Evolutionary conservation across 768 basidiomycete genomes (phyloP).

Genomic region (Boletus pseudo-olivaceus): DNA sequence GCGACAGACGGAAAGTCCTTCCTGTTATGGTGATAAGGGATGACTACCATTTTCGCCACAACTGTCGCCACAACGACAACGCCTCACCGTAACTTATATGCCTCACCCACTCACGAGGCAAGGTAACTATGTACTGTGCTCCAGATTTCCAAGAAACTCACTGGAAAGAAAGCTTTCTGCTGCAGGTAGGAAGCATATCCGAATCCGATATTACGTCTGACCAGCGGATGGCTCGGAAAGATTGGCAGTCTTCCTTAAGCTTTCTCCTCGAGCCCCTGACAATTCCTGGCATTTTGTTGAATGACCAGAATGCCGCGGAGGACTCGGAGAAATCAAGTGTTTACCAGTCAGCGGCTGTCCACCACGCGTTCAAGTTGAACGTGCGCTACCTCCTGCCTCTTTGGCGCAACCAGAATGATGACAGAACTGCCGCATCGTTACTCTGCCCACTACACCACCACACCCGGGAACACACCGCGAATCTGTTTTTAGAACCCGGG

Average conservation of each 20-base stretch:
- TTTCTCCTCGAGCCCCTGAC: neutral
- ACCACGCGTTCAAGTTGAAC: neutral
- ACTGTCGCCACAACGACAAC: no score
- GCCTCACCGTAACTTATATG: no score
- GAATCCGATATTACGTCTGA: neutral
- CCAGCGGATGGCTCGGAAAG: neutral
- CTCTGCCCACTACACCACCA: no score
- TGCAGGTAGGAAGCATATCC: no score
- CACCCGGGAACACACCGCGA: no score
- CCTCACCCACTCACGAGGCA: no score
- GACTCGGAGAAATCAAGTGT: neutral
- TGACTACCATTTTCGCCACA: no score
- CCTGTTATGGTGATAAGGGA: no score
- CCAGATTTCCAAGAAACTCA: no score
- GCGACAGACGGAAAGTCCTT: no score
- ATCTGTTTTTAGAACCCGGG: neutral
- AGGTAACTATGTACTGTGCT: no score
- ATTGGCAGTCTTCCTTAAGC: neutral
- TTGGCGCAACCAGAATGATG: neutral
- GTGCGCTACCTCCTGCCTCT: neutral
- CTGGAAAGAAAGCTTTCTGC: no score
- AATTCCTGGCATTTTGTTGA: neutral
- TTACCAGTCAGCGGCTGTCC: neutral
- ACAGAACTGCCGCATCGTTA: neutral
- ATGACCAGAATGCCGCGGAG: neutral